Evolutionary conservation across 2,329 filamentous ascomycete species (phyloP).

Genomic region (Cordyceps farinosa): DNA sequence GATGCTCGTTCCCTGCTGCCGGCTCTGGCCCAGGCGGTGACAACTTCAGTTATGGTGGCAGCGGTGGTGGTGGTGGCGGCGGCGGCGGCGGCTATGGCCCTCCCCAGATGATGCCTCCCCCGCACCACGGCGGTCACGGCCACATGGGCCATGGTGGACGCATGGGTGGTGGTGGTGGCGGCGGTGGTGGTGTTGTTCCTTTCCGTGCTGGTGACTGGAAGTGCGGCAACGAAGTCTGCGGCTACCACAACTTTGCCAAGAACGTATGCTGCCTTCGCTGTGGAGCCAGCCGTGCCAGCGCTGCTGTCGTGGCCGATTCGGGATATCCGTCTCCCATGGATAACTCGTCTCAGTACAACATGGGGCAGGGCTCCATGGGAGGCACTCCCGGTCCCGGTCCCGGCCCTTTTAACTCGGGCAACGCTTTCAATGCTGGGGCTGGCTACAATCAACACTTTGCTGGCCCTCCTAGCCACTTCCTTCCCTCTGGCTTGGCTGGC

Average conservation of each 20-base stretch:
- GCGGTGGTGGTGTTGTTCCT: slow-evolving; percentile 75
- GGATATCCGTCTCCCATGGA: slow-evolving; percentile 91
- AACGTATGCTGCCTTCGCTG: slow-evolving; percentile 97
- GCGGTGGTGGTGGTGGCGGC: background rate
- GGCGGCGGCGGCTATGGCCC: slow-evolving; percentile 49
- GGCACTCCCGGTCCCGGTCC: slow-evolving; percentile 77
- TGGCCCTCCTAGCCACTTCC: slow-evolving; percentile 81
- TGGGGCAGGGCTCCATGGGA: slow-evolving; percentile 83
- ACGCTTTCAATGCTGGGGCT: slow-evolving; percentile 62
- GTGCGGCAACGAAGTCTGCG: slow-evolving; percentile 94
- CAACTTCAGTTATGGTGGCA: slow-evolving; percentile 51
- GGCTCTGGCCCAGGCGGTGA: slow-evolving; percentile 66
- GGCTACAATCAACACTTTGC: slow-evolving; percentile 79
- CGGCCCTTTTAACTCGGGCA: slow-evolving; percentile 68
- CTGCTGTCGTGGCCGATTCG: slow-evolving; percentile 90
- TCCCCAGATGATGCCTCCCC: slow-evolving; percentile 75
- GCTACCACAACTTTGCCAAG: slow-evolving; percentile 99
- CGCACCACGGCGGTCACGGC: slow-evolving; percentile 53
- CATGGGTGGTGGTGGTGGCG: slow-evolving; percentile 73
- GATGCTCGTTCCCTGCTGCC: slow-evolving; percentile 97
- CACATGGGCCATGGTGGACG: slow-evolving; percentile 59
- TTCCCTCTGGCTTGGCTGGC: slow-evolving; percentile 76
- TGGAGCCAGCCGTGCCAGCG: slow-evolving; percentile 88
- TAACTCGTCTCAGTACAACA: slow-evolving; percentile 74
- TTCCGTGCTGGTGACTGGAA: slow-evolving; percentile 99